A percentile compares a stretch with the other conserved stretches of the same genome.
Evolutionary conservation across 2,329 filamentous ascomycete species (phyloP).

Genomic region (Hypoxylon sp.): DNA sequence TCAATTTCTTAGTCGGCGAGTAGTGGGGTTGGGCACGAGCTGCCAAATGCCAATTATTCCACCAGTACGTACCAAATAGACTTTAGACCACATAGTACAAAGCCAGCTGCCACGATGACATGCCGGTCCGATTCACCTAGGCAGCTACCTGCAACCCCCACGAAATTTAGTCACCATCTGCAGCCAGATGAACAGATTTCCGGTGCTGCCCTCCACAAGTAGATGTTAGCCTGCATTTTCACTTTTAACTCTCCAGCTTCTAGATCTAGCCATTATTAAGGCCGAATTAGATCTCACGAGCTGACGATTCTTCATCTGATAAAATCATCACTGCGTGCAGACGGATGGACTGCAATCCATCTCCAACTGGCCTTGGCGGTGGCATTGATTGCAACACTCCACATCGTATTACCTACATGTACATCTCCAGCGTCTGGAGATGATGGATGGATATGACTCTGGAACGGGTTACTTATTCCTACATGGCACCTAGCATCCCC

Average conservation of each 20-base stretch:
- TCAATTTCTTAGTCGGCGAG: slow-evolving; percentile 41
- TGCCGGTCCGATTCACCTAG: slow-evolving; percentile 23
- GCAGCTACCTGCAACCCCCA: slow-evolving; percentile 19
- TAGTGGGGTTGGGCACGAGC: slow-evolving; percentile 52
- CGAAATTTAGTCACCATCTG: slow-evolving; percentile 28
- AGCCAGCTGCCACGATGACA: slow-evolving; percentile 10
- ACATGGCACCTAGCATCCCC: slow-evolving; percentile 3
- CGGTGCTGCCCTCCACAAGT: slow-evolving; percentile 8
- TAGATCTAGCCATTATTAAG: slow-evolving; percentile 26
- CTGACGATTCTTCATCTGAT: slow-evolving; percentile 11
- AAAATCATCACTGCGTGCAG: slow-evolving; percentile 21
- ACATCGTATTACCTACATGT: slow-evolving; percentile 10
- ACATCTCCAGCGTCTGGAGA: slow-evolving; percentile 1
- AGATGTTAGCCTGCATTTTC: slow-evolving; percentile 11
- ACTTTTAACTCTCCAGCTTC: slow-evolving; percentile 17
- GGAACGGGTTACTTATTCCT: slow-evolving; percentile 13
- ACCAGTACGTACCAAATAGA: slow-evolving; percentile 5
- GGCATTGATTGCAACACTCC: slow-evolving; percentile 34
- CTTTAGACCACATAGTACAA: background rate
- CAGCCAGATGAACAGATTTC: slow-evolving; percentile 17
- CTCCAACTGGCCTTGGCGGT: slow-evolving; percentile 23
- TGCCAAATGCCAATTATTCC: slow-evolving; percentile 15
- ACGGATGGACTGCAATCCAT: background rate
- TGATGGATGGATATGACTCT: background rate
- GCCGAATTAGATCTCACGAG: slow-evolving; percentile 7